Base-by-base conservation (phyloP, 768 basidiomycete species). In the Coprinopsis marcescibilis region DNA sequence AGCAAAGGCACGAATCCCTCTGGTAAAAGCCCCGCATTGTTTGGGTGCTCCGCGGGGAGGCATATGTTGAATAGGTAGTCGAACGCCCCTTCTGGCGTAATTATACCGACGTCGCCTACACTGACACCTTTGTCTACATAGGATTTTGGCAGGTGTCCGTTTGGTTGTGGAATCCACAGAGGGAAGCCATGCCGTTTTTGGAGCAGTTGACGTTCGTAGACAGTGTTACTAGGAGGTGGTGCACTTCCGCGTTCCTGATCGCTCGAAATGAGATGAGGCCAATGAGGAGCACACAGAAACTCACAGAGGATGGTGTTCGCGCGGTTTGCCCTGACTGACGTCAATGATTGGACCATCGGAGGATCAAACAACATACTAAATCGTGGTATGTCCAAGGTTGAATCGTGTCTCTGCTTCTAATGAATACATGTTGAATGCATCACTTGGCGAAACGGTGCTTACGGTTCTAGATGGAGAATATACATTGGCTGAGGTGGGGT, bases 41-140 rank as follows among this genome's bases (percentile, higher is more conserved):
- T 57, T 27, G 62, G 63, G 43, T 66, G 51, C 34, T 50, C 47
- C n/a, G 51, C 45, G 37, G 67, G 56, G 2, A 64, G 44, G 33
- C 63, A 66, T 6, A 71, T 58, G 46, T 69, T 70, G 55, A 70
- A 71, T 5, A 68, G 59, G 36, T 64, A 62, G 43, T 64, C 61
- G 26, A 72, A 72, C 5, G 50, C 52, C 38, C 69, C 70, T 41
- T 58, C 51, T 13, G 56, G 56, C 2, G 64, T 58, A 17, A 72
- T 48, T n/a, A 69, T 57, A 8, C 67, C 66, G 10, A 71, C 63
- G 43, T 71, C 70, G 1, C 70, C 70, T 32, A 70, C 66, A 23
- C 49, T 60, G 34, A 65, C 57, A 0, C 68, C 69, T 29, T 55
- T 45, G 4, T 46, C 50, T 40, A 53, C 56, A 38, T 63, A 60